Base-by-base conservation (phyloP, 176 grass and related monocot genomes). In the Triticum monococcum region DNA sequence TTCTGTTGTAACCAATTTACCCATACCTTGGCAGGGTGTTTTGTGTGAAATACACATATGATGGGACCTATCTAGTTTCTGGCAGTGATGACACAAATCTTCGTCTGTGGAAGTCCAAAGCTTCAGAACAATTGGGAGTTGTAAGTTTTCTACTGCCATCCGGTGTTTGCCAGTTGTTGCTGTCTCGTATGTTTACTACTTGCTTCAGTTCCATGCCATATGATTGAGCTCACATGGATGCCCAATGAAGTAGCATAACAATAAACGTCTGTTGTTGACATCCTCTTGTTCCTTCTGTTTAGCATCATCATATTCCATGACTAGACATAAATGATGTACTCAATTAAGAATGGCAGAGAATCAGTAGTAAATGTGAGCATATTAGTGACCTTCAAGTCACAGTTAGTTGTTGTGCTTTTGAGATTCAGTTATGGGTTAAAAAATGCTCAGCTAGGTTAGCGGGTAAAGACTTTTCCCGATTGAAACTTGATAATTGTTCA, bases 61-160 rank as follows among this genome's bases (percentile, higher is more conserved):
- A 96, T 28, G 92, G 87, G 24, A 94, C 94, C n/a, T 99, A 99
- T 85, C 59, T 94, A 56, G 91, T 99, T 64, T 99, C 97, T 92
- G 97, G 94, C 40, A 99, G 94, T 91, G 97, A 99, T 88, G 97
- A 99, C 79, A 96, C 97, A 31, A 99, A 99, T 84, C 90, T 99
- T 86, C 94, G 92, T 38, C 54, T 96, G 66, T 99, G 97, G 94
- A 99, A 94, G 32, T 91, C 92, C 40, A 96, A 96, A 78, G 94
- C 90, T 84, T 94, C 94, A 37, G 97, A 99, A 90, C 94, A 99
- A 79, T 75, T 99, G 65, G 97, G 97, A 91, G 89, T 96, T 69
- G 97, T 96, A 94, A 91, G 97, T 86, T 75, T 69, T 77, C 38
- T 70, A 43, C 64, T 8, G 11, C 50, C 40, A 52, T 23, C 22